Evolutionary conservation across 2,329 filamentous ascomycete genomes (phyloP).

Genomic region (Microsporum ferrugineum): DNA sequence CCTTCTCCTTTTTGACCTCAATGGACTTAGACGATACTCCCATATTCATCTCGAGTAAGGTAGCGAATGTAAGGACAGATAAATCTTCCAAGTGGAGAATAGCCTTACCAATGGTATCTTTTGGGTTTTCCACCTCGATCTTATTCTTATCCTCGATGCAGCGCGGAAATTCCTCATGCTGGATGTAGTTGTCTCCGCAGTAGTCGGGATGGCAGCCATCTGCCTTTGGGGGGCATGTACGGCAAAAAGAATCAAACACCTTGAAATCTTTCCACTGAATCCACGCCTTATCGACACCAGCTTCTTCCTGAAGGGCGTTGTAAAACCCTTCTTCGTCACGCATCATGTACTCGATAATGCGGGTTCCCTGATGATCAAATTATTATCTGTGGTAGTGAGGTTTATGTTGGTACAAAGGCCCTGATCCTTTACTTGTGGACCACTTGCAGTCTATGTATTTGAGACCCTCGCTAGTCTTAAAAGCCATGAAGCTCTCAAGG

Average conservation of each 20-base stretch:
- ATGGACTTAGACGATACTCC: background rate
- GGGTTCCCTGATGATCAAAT: background rate
- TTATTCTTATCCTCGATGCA: background rate
- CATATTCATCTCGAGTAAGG: background rate
- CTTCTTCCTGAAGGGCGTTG: background rate
- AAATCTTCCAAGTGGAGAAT: background rate
- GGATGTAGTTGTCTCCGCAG: too few relatives aligned
- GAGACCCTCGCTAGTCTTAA: background rate
- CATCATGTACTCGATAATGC: background rate
- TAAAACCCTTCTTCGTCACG: slow-evolving; percentile 4
- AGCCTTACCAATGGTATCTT: background rate
- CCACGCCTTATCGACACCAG: background rate
- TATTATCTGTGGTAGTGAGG: background rate
- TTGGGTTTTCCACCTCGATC: slow-evolving; percentile 1
- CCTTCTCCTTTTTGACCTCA: background rate
- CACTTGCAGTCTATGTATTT: slow-evolving; percentile 7
- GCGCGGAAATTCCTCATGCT: background rate
- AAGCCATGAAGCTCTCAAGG: background rate
- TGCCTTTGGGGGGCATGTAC: too few relatives aligned
- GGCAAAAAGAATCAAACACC: background rate
- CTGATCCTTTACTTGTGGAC: background rate
- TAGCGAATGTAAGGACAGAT: background rate
- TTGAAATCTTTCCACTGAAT: background rate
- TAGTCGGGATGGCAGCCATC: too few relatives aligned
- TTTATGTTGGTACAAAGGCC: background rate